These are phyloP conservation scores for Parastagonospora avenae DNA, from an alignment of 2,329 filamentous ascomycete species.

Conservation along the genomic window DNA sequence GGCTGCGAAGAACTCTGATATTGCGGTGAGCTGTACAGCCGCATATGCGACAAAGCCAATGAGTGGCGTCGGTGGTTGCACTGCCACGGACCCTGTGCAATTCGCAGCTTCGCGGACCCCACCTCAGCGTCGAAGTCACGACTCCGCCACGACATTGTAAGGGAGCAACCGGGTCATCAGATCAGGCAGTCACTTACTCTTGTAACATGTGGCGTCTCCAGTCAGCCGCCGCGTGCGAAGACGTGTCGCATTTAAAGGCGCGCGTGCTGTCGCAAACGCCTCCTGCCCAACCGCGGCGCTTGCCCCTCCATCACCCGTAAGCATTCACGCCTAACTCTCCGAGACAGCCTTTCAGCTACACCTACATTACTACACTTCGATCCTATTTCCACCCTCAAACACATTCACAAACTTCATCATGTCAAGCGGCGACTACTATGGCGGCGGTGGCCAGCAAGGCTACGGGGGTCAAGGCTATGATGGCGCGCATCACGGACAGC, in stretches of 20 bases:
- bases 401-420: conserved; percentile 10
- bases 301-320: conserved; percentile 27
- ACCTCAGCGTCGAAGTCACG: conserved; percentile 6
- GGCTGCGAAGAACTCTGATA: too few species aligned
- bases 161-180: conserved; percentile 10
- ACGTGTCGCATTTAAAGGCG: conserved; percentile 23
- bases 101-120: conserved; percentile 9
- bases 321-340: conserved; percentile 14
- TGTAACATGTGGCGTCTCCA: conserved; percentile 18
- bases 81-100: conserved; percentile 5
- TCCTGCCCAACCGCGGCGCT: conserved; percentile 16
- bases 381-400: not conserved
- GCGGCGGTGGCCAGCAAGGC: conserved; percentile 26
- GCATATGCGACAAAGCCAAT: not conserved
- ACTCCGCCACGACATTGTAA: conserved; percentile 21
- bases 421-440: conserved; percentile 44
- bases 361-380: not conserved
- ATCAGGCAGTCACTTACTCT: conserved; percentile 12
- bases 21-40: not conserved
- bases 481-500: conserved; percentile 27
- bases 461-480: conserved; percentile 31
- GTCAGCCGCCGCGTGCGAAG: conserved; percentile 16
- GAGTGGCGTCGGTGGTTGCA: conserved; percentile 3
- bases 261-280: conserved; percentile 27
- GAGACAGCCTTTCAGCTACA: conserved; percentile 8